Percentiles rank a stretch among this genome's conserved stretches.
Conservation (phyloP, 2,329 filamentous ascomycete genomes). For the Penicillium sp. region DNA sequence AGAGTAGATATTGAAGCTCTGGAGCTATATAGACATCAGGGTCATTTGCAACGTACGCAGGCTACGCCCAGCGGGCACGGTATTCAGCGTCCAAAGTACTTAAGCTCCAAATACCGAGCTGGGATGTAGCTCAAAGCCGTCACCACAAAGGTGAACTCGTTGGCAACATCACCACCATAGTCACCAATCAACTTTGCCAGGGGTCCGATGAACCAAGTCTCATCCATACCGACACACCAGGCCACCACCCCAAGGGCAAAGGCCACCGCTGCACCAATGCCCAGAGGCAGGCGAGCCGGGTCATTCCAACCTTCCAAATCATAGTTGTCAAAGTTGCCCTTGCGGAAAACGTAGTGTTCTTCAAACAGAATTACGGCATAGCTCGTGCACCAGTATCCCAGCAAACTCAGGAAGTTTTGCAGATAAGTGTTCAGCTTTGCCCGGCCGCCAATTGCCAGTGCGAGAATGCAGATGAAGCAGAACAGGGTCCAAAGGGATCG, state of each 20-base stretch:
- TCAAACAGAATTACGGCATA: slow-evolving; percentile 53
- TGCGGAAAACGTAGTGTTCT: slow-evolving; percentile 54
- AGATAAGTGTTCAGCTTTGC: slow-evolving; percentile 50
- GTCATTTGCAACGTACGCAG: background rate
- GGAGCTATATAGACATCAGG: background rate
- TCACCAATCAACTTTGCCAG: slow-evolving; percentile 49
- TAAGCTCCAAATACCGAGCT: slow-evolving; percentile 53
- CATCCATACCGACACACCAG: slow-evolving; percentile 61
- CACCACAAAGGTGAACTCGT: slow-evolving; percentile 56
- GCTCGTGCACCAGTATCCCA: slow-evolving; percentile 55
- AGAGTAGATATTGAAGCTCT: background rate
- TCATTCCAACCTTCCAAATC: slow-evolving; percentile 55
- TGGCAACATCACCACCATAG: slow-evolving; percentile 54
- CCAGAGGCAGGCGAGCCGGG: slow-evolving; percentile 47
- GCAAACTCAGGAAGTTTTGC: slow-evolving; percentile 51
- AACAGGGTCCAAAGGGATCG: slow-evolving; percentile 53
- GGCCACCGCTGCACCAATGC: slow-evolving; percentile 47
- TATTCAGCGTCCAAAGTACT: slow-evolving; percentile 45
- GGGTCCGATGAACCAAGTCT: slow-evolving; percentile 58
- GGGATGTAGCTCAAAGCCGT: slow-evolving; percentile 53
- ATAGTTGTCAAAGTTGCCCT: slow-evolving; percentile 47
- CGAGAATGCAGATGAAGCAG: slow-evolving; percentile 50
- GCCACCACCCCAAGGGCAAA: slow-evolving; percentile 51
- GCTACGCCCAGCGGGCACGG: no score
- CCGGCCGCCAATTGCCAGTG: slow-evolving; percentile 47